These are phyloP conservation scores for Leptomonas pyrrhocoris DNA, from an alignment of 208 protist genomes.

Conservation along the genomic window DNA sequence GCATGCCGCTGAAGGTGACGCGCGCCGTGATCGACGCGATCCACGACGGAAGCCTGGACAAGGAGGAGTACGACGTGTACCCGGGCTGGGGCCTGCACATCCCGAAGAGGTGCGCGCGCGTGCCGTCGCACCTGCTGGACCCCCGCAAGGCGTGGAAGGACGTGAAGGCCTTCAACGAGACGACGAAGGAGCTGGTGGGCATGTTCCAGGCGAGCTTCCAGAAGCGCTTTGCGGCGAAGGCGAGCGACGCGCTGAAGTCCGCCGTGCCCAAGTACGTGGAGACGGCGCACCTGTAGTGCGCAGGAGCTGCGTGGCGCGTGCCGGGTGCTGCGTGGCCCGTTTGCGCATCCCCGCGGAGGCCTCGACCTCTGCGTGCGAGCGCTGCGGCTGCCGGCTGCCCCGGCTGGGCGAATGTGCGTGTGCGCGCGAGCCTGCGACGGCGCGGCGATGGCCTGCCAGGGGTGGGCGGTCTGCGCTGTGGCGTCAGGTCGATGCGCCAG, in stretches of 20 bases:
- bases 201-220: constrained; percentile 95
- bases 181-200: constrained; percentile 84
- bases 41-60: constrained; percentile 91
- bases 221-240: constrained; percentile 84
- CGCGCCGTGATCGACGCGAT: constrained; percentile 96
- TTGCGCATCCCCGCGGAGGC: too few relatives aligned
- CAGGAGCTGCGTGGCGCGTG: neutral
- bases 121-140: constrained; percentile 90
- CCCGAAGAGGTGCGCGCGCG: constrained; percentile 72
- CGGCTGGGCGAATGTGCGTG: too few relatives aligned
- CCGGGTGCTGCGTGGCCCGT: too few relatives aligned
- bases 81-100: constrained; percentile 91
- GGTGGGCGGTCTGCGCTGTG: too few relatives aligned
- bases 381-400: too few relatives aligned
- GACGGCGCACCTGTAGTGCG: constrained; percentile 36
- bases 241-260: constrained; percentile 70
- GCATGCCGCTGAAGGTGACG: constrained; percentile 93
- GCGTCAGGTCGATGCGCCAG: too few relatives aligned
- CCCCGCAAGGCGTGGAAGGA: constrained; percentile 91
- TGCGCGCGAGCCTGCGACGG: too few relatives aligned
- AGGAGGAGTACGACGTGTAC: constrained; percentile 68
- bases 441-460: too few relatives aligned
- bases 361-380: too few relatives aligned
- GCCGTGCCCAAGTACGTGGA: constrained; percentile 86
- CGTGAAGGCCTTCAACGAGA: constrained; percentile 80